These are phyloP conservation scores for Chloris gayana DNA, from an alignment of 176 grass and related monocot species.

Conservation along the genomic window DNA sequence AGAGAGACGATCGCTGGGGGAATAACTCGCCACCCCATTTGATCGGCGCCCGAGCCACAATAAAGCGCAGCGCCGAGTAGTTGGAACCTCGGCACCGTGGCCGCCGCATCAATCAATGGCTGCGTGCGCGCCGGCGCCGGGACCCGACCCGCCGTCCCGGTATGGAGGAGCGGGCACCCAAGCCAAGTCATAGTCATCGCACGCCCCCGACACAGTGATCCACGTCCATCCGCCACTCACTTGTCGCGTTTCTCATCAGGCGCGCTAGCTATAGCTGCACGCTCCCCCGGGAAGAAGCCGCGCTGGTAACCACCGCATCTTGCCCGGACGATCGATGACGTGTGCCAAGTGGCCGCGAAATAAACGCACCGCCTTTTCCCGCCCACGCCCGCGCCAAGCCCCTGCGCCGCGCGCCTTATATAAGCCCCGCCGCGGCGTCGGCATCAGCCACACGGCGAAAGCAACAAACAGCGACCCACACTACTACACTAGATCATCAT, in stretches of 20 bases:
- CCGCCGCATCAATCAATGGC: conserved; percentile 34
- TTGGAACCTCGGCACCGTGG: conserved; percentile 2
- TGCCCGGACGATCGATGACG: neutral
- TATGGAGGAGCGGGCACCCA: too few species aligned
- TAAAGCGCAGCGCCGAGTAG: conserved; percentile 48
- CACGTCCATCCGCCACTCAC: neutral
- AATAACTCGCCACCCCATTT: conserved; percentile 35
- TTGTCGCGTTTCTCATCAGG: neutral
- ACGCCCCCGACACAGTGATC: neutral
- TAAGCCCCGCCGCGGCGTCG: conserved; percentile 40
- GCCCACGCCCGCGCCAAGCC: too few species aligned
- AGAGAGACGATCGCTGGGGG: neutral
- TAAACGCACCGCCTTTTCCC: conserved; percentile 66
- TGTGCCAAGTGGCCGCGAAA: conserved; percentile 15
- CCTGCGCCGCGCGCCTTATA: conserved; percentile 9
- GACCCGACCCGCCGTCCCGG: neutral
- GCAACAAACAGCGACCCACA: conserved; percentile 1
- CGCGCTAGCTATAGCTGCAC: neutral
- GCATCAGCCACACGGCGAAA: conserved; percentile 20
- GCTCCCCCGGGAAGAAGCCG: too few species aligned
- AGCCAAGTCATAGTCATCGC: too few species aligned
- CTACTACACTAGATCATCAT: neutral
- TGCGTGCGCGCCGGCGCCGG: neutral
- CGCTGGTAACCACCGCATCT: neutral
- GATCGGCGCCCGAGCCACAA: neutral